These are phyloP conservation scores for Phytophthora rubi DNA, from an alignment of 352 stramenopile genomes.

Conservation along the genomic window DNA sequence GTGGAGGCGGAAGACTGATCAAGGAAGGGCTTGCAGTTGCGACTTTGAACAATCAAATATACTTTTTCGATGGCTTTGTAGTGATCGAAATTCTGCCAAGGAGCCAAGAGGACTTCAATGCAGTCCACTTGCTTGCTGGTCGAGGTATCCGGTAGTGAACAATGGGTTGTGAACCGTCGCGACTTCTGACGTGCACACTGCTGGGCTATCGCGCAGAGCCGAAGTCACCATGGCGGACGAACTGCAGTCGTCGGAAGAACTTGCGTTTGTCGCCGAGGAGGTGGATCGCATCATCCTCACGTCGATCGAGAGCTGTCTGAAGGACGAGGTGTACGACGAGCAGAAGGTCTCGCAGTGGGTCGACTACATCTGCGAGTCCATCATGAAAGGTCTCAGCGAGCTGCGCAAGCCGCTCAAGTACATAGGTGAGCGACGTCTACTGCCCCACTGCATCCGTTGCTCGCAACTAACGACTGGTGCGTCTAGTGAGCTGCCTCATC, in stretches of 20 bases:
- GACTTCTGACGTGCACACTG: slow-evolving; percentile 25
- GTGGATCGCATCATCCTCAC: slow-evolving; percentile 89
- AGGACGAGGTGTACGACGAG: slow-evolving; percentile 90
- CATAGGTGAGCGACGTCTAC: slow-evolving; percentile 51
- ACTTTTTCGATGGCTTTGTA: not conserved
- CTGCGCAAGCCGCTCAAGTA: slow-evolving; percentile 95
- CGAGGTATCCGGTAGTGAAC: not conserved
- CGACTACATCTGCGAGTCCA: slow-evolving; percentile 90
- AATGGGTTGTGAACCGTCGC: slow-evolving; percentile 36
- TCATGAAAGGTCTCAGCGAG: slow-evolving; percentile 88
- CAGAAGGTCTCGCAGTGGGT: slow-evolving; percentile 88
- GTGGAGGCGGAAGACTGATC: slow-evolving; percentile 53
- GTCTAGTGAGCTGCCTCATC: slow-evolving; percentile 87
- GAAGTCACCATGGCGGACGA: slow-evolving; percentile 70
- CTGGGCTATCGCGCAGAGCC: not conserved
- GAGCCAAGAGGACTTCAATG: too few species aligned
- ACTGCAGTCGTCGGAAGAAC: slow-evolving; percentile 88
- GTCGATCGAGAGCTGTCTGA: slow-evolving; percentile 83
- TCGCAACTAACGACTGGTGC: slow-evolving; percentile 6
- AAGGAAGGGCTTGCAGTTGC: not conserved
- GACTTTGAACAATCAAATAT: not conserved
- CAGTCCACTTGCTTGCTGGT: too few species aligned
- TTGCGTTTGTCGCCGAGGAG: slow-evolving; percentile 92
- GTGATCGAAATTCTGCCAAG: too few species aligned
- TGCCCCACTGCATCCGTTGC: not conserved